Evolutionary conservation across 257 asterid species (phyloP).

Genomic region (Nicotiana benthamiana): DNA sequence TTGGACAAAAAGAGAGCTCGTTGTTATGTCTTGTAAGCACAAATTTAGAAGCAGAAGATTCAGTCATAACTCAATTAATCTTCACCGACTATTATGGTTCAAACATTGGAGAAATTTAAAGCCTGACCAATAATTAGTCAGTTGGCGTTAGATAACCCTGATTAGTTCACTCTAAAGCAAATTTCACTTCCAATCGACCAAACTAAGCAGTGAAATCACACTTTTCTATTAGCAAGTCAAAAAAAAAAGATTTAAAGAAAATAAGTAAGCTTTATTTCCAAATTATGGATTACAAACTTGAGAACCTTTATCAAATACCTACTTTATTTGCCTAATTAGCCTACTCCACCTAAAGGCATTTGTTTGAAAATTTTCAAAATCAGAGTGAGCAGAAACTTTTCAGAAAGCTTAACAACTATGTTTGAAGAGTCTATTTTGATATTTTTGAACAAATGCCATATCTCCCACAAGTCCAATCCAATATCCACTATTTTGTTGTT

Average conservation of each 20-base stretch:
- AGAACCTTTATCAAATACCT: neutral
- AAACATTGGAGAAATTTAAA: no score
- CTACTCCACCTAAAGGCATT: neutral
- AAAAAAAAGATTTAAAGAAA: neutral
- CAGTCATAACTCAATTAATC: neutral
- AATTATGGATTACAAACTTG: neutral
- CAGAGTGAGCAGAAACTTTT: neutral
- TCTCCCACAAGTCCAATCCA: neutral
- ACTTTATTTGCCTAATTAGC: neutral
- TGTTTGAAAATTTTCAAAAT: neutral
- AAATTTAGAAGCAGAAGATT: neutral
- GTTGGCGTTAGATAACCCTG: neutral
- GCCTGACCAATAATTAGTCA: no score
- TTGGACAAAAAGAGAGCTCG: neutral
- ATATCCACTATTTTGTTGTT: neutral
- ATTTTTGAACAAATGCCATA: neutral
- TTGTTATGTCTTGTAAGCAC: neutral
- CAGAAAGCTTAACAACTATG: neutral
- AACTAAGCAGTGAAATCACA: neutral
- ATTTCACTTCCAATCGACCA: neutral
- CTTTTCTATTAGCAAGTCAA: neutral
- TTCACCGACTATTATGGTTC: no score
- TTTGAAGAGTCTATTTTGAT: neutral
- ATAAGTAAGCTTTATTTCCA: neutral
- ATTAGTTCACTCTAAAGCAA: neutral